Conservation (phyloP, 1,139 yeast genomes). For the Geotrichum aggregatum region DNA sequence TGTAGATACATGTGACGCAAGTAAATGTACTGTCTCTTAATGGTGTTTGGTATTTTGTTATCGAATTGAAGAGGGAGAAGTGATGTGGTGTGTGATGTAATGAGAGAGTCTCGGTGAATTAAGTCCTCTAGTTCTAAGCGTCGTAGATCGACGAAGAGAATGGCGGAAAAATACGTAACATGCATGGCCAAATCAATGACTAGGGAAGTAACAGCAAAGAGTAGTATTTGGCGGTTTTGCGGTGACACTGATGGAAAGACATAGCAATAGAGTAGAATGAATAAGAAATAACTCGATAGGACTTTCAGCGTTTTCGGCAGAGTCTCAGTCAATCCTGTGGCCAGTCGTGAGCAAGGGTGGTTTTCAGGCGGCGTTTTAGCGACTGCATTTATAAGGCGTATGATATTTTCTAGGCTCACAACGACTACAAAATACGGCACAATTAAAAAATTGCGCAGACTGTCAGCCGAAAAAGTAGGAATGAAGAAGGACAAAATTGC, state of each 20-base stretch:
- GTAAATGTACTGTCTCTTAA: conserved; percentile 10
- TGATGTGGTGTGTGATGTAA: neutral
- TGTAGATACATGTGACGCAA: conserved; percentile 14
- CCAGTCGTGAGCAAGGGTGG: conserved; percentile 41
- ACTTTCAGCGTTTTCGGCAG: conserved; percentile 37
- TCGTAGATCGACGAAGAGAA: conserved; percentile 61
- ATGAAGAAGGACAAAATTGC: conserved; percentile 46
- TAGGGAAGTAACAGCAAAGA: conserved; percentile 45
- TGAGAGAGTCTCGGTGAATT: conserved; percentile 25
- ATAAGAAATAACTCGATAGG: conserved; percentile 31
- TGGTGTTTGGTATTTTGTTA: conserved; percentile 5
- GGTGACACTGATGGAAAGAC: conserved; percentile 28
- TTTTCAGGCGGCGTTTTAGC: conserved; percentile 45
- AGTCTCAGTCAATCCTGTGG: conserved; percentile 39
- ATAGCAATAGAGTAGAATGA: conserved; percentile 28
- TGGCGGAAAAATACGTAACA: conserved; percentile 58
- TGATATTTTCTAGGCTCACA: conserved; percentile 46
- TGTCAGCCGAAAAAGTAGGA: conserved; percentile 29
- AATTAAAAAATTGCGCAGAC: conserved; percentile 31
- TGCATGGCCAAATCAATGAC: conserved; percentile 56
- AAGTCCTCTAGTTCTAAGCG: conserved; percentile 59
- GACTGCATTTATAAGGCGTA: conserved; percentile 43
- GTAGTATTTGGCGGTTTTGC: conserved; percentile 41
- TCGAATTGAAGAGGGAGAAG: conserved; percentile 35
- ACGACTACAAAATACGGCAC: conserved; percentile 44